Evolutionary conservation across 345 rosid species (phyloP).

Genomic region (Boechera retrofracta): DNA sequence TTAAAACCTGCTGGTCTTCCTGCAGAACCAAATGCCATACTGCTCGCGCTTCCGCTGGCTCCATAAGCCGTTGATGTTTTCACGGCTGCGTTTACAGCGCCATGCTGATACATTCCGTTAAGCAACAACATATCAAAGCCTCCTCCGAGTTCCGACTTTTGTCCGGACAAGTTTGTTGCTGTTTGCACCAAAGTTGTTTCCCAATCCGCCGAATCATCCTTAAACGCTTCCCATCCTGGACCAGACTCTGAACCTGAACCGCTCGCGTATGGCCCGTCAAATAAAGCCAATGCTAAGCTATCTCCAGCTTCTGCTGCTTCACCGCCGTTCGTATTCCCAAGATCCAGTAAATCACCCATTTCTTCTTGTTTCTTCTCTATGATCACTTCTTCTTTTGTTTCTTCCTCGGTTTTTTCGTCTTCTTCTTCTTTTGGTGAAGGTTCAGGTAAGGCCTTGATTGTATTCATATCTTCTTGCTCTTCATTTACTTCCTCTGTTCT

Average conservation of each 20-base stretch:
- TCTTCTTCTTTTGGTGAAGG: conserved; percentile 50
- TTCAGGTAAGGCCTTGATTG: conserved; percentile 64
- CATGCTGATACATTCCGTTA: conserved; percentile 52
- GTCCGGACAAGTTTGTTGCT: conserved; percentile 54
- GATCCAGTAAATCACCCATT: conserved; percentile 64
- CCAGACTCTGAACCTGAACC: conserved; percentile 32
- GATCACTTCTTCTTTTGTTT: conserved; percentile 31
- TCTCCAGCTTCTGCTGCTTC: conserved; percentile 55
- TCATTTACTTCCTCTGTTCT: conserved; percentile 35
- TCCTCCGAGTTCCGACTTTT: conserved; percentile 46
- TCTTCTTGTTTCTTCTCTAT: conserved; percentile 37
- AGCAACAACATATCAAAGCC: conserved; percentile 51
- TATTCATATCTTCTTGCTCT: conserved; percentile 55
- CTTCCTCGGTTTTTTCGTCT: conserved; percentile 30
- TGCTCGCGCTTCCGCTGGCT: conserved; percentile 68
- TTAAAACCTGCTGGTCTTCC: conserved; percentile 58
- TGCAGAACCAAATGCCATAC: conserved; percentile 58
- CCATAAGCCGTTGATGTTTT: conserved; percentile 38
- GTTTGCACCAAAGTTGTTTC: conserved; percentile 77
- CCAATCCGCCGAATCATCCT: conserved; percentile 67
- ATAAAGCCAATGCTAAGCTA: conserved; percentile 63
- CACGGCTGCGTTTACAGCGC: conserved; percentile 35
- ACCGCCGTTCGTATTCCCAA: conserved; percentile 48
- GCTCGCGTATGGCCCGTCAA: conserved; percentile 52
- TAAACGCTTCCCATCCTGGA: conserved; percentile 71